Conservation (phyloP, 2,329 filamentous ascomycete genomes). For the Fusarium fracticaudum region DNA sequence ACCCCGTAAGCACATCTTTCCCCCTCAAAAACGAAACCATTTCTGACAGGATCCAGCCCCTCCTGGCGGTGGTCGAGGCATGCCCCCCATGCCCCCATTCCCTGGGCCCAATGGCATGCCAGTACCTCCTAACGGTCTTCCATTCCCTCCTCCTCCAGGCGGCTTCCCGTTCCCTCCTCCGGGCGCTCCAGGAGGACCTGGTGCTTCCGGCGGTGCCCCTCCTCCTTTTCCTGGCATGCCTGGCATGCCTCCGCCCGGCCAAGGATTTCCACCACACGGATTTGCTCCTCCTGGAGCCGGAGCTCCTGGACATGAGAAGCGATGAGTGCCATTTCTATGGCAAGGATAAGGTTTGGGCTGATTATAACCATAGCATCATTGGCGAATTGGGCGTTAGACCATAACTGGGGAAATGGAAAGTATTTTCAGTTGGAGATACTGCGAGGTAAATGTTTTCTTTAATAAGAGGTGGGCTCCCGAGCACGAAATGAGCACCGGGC, state of each 20-base stretch:
- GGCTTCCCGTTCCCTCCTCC: constrained; percentile 52
- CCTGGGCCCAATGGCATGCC: constrained; percentile 56
- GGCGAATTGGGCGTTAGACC: constrained; percentile 49
- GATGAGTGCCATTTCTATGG: constrained; percentile 41
- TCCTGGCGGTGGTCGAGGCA: constrained; percentile 62
- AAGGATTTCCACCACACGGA: constrained; percentile 54
- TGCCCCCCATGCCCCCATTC: constrained; percentile 57
- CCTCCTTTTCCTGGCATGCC: constrained; percentile 48
- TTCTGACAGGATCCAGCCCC: constrained; percentile 49
- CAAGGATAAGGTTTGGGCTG: constrained; percentile 22
- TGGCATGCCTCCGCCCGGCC: constrained; percentile 52
- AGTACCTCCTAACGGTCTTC: constrained; percentile 53
- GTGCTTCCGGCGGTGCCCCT: constrained; percentile 42
- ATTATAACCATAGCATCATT: constrained; percentile 37
- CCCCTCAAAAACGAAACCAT: background rate
- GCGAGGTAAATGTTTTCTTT: background rate
- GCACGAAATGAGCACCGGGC: background rate
- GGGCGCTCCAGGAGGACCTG: constrained; percentile 41
- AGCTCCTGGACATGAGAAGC: constrained; percentile 52
- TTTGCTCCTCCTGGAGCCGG: constrained; percentile 49
- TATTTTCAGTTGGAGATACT: constrained; percentile 5
- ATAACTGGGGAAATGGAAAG: constrained; percentile 21
- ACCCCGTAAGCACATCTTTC: constrained; percentile 60
- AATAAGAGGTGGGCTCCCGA: background rate
- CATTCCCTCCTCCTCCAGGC: constrained; percentile 43